Base-by-base conservation (phyloP, 192 early-diverging fungal genomes). In the Globomyces pollinis-pini region DNA sequence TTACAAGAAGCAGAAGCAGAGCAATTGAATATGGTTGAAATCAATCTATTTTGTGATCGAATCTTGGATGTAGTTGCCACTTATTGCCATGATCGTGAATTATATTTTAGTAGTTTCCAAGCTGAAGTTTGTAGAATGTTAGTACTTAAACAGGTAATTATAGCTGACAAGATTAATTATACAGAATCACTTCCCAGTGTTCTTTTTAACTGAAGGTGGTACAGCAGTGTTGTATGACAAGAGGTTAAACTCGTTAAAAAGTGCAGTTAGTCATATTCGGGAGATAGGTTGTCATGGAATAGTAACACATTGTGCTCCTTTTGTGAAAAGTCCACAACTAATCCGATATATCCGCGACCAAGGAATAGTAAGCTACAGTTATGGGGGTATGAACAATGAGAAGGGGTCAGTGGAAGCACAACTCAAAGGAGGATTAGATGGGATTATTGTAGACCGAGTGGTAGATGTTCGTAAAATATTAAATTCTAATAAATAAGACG, bases 31-130 rank as follows among this genome's bases (percentile, higher is more conserved):
- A 55, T 70, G 5, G 81, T 84, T 30, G 94, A 95, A 60, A 69
- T 90, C 58, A 95, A 97, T 64, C 61, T 76, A 15, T 97, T 88
- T 68, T 84, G 91, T 2, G 93, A 97, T 62, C 69, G 78, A 11
- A 91, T 97, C 34, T 71, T 97, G 6, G 64, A 89, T 4, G 83
- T 86, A 38, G 83, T 93, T 16, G 88, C 87, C 58, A 69, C 80
- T 8, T 55, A 75, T 29, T 79, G 78, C 21, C 69, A 66, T 20
- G 52, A 77, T 31, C 81, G 94, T 3, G 80, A 84, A 12, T 84
- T 97, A 30, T 86, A 93, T 50, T 95, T 97, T 71, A 93, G 93
- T 0, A 87, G 87, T 15, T 97, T 97, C 67, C 89, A 94, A 64
- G 88, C 94, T 0, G 91, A 95, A 57, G 79, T 87, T 50, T 91